Percentiles rank a stretch among this genome's conserved stretches.
phyloP scores from a whole-genome alignment of 306 rosid genomes.

The Begonia masoniana region DNA sequence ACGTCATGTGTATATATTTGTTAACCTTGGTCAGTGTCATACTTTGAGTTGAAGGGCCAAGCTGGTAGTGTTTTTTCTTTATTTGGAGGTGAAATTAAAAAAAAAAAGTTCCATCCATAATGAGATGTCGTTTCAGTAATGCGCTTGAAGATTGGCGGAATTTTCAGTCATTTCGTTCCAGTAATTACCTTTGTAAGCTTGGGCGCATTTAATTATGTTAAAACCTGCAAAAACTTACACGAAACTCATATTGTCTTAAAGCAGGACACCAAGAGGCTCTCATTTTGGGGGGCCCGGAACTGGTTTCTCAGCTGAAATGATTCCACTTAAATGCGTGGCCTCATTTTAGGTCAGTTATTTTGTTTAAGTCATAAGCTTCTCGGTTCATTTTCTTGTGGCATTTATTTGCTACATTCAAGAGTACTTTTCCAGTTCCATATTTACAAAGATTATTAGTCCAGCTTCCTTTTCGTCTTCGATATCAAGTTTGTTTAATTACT shows the following conservation, averaged over 20 bases:
- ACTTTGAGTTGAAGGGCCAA: no score
- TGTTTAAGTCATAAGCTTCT: slow-evolving; percentile 32
- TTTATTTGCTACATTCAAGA: neutral
- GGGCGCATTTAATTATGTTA: slow-evolving; percentile 35
- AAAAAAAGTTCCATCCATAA: neutral
- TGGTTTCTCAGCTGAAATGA: slow-evolving; percentile 57
- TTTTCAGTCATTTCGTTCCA: slow-evolving; percentile 17
- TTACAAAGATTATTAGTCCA: slow-evolving; percentile 16
- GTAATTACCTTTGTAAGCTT: slow-evolving; percentile 39
- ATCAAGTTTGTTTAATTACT: slow-evolving; percentile 1
- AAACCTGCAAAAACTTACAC: slow-evolving; percentile 37
- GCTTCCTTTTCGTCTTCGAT: slow-evolving; percentile 4
- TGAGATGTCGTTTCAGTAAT: neutral
- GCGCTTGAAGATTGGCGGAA: neutral
- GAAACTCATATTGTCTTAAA: slow-evolving; percentile 50
- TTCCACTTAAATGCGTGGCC: slow-evolving; percentile 66
- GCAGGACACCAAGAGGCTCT: slow-evolving; percentile 66
- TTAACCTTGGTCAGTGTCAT: no score
- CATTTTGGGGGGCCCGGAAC: slow-evolving; percentile 52
- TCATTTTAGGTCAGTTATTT: slow-evolving; percentile 61
- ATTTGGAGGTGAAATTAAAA: no score
- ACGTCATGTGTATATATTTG: no score
- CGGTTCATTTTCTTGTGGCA: no score
- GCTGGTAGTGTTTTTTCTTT: no score
- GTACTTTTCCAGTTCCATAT: neutral